Evolutionary conservation across 2,329 filamentous ascomycete genomes (phyloP).

Genomic region (Xylariomycetidae sp.): DNA sequence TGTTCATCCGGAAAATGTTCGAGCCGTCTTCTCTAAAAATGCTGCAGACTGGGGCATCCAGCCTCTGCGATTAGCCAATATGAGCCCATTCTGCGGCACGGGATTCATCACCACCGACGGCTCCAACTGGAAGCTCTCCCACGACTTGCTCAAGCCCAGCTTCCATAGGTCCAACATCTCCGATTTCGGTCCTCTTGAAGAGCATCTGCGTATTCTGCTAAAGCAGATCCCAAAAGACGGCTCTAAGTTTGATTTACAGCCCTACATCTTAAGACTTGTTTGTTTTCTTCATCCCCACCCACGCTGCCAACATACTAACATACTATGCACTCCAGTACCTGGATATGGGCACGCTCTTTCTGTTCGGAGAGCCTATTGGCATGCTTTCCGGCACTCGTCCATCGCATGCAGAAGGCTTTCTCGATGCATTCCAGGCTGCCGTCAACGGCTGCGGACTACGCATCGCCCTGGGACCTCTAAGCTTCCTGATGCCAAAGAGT

Average conservation of each 20-base stretch:
- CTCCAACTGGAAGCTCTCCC: conserved; percentile 16
- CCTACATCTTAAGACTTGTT: conserved; percentile 15
- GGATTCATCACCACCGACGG: conserved; percentile 18
- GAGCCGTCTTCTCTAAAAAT: conserved; percentile 17
- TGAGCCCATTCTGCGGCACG: conserved; percentile 17
- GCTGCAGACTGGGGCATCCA: conserved; percentile 16
- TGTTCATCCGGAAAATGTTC: conserved; percentile 15
- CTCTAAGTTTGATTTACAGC: conserved; percentile 17
- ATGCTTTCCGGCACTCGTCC: conserved; percentile 16
- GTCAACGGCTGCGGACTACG: conserved; percentile 18
- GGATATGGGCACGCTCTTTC: conserved; percentile 17
- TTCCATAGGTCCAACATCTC: conserved; percentile 18
- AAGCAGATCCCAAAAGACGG: conserved; percentile 17
- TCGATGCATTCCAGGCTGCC: conserved; percentile 17
- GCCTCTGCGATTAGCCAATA: conserved; percentile 15
- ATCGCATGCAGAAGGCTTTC: conserved; percentile 13
- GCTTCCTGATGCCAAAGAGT: conserved; percentile 16
- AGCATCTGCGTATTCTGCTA: conserved; percentile 14
- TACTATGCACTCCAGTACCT: conserved; percentile 16
- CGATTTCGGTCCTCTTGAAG: conserved; percentile 15
- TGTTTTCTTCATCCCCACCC: conserved; percentile 9
- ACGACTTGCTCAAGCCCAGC: conserved; percentile 19
- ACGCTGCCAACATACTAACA: conserved; percentile 11
- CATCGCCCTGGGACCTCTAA: conserved; percentile 17
- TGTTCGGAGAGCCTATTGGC: conserved; percentile 17